Conservation (phyloP, 495 filamentous ascomycete genomes). For the Talaromyces trachyspermus region DNA sequence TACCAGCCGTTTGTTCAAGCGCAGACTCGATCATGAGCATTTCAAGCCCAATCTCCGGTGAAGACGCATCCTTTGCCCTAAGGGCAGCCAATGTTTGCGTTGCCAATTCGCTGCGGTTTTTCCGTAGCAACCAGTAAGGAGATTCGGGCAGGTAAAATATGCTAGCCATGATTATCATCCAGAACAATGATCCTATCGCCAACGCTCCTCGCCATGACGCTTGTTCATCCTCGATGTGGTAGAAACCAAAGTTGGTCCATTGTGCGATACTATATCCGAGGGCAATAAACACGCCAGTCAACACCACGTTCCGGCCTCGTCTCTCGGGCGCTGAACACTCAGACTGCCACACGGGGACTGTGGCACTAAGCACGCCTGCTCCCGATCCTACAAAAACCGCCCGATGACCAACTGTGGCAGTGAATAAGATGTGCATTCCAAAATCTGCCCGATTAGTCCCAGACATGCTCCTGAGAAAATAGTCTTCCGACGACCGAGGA, state of each 20-base stretch:
- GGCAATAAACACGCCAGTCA: constrained; percentile 44
- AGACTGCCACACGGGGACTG: constrained; percentile 48
- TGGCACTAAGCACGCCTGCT: constrained; percentile 50
- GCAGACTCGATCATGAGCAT: constrained; percentile 31
- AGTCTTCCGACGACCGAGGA: too few relatives aligned
- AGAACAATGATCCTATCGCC: constrained; percentile 41
- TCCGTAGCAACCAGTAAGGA: constrained; percentile 36
- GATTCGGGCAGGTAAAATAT: constrained; percentile 51
- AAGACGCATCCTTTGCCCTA: too few relatives aligned
- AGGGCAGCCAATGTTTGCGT: constrained; percentile 23
- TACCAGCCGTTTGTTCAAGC: too few relatives aligned
- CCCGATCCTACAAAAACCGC: constrained; percentile 51
- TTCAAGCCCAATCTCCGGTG: too few relatives aligned
- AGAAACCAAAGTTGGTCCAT: constrained; percentile 54
- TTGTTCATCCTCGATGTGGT: constrained; percentile 28
- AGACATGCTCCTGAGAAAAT: constrained; percentile 43
- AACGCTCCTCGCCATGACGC: constrained; percentile 42
- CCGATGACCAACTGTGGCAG: constrained; percentile 30
- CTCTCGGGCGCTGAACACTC: constrained; percentile 22
- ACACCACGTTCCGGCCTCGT: constrained; percentile 39
- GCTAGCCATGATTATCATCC: constrained; percentile 24
- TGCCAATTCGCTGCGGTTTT: constrained; percentile 24
- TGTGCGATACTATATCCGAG: constrained; percentile 57
- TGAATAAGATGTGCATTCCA: constrained; percentile 39
- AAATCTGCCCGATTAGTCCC: constrained; percentile 39